Base-by-base conservation (phyloP, 2,329 filamentous ascomycete species). In the Talaromyces marneffei region DNA sequence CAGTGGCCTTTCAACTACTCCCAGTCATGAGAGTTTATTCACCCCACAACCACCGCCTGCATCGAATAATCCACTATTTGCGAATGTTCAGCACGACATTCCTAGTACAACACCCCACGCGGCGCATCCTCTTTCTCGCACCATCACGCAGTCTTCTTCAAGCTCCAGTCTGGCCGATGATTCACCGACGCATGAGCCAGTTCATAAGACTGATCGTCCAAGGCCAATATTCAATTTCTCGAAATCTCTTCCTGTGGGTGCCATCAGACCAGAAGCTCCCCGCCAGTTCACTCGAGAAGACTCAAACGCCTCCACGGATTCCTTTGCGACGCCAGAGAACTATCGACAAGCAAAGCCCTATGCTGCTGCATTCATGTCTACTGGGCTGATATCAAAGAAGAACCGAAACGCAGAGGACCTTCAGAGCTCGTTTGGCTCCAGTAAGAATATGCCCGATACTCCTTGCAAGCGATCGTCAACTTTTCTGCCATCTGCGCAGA, bases 351-450 rank as follows among this genome's bases (percentile, higher is more conserved):
- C 86, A 7, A 91, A 87, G 70, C 89, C 92, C 23, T 83, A 90
- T 60, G 87, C 90, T 33, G 87, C 89, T 42, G 92, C 92, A 6
- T 97, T 97, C 76, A 92, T 91, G 81, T 97, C 94, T 1, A 97
- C 94, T 0, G 92, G 93, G 1, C 80, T 99, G 29, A 88, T 99
- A 59, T 97, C 94, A 10, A 99, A 99, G 78, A 90, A 95, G 74
- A 95, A 94, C 70, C 87, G 90, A 61, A 87, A 90, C 72, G 84
- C 87, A 0, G 91, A 97, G 66, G 84, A 91, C 57, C 83, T 74
- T 65, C 76, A 79, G 70, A 76, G 78, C 66, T 75, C 74, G 58
- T 75, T 79, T 39, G 79, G 78, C 25, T 77, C 77, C 29, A 83
- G 82, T 74, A 86, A 88, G 71, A 83, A 84, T 31, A 92, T 96